Evolutionary conservation across 768 basidiomycete genomes (phyloP).

Genomic region (Tricholoma sp.): DNA sequence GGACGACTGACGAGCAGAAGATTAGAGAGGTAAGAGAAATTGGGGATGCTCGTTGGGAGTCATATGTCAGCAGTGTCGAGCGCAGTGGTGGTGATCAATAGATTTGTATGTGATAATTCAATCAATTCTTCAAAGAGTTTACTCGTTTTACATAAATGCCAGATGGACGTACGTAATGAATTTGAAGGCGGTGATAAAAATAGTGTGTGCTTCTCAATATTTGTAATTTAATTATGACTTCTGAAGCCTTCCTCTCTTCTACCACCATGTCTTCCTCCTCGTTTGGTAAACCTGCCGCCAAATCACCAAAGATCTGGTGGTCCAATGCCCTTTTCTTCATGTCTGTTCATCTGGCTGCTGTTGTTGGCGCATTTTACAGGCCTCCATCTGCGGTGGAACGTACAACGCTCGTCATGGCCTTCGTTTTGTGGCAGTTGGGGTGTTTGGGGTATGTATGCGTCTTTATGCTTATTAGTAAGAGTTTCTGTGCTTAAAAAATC

Average conservation of each 20-base stretch:
- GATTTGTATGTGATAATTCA: neutral
- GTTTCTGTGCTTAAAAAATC: neutral
- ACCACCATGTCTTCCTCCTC: neutral
- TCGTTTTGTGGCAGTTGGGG: conserved; percentile 64
- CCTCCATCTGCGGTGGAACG: conserved; percentile 41
- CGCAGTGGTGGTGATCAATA: neutral
- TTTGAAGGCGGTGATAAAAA: neutral
- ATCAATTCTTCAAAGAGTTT: neutral
- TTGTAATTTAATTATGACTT: neutral
- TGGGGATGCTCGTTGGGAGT: conserved; percentile 33
- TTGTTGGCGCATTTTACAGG: conserved; percentile 43
- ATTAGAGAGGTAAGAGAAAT: conserved; percentile 48
- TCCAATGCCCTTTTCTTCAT: conserved; percentile 54
- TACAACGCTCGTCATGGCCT: conserved; percentile 45
- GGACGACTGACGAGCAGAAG: conserved; percentile 52
- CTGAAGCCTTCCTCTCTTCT: neutral
- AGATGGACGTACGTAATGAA: too few relatives aligned
- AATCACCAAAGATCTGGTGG: conserved; percentile 50
- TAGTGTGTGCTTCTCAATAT: neutral
- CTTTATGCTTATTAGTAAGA: neutral
- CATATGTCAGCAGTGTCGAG: conserved; percentile 12
- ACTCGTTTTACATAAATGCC: neutral
- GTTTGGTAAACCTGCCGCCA: conserved; percentile 7
- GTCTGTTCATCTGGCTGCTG: conserved; percentile 50
- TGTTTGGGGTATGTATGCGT: conserved; percentile 53